Conservation (phyloP, 371 early-diverging fungal genomes). For the Mortierella polycephala region DNA sequence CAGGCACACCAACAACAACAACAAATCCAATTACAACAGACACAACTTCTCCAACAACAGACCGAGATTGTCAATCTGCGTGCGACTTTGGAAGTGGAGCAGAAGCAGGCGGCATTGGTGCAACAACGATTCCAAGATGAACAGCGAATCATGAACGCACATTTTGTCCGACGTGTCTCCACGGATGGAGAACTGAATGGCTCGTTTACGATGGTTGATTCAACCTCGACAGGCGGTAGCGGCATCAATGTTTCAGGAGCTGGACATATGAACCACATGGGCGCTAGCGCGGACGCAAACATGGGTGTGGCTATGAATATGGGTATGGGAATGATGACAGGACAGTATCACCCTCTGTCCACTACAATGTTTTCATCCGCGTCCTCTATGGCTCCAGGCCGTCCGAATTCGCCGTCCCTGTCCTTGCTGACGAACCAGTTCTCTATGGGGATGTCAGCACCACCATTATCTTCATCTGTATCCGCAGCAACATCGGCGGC, state of each 20-base stretch:
- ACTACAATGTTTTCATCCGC: too few species aligned
- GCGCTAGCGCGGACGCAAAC: background rate
- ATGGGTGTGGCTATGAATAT: background rate
- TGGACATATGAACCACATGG: background rate
- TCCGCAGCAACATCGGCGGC: conserved; percentile 6
- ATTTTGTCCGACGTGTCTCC: conserved; percentile 34
- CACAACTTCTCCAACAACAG: conserved; percentile 47
- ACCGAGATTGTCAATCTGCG: conserved; percentile 47
- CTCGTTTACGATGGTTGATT: conserved; percentile 32
- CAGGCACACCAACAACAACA: conserved; percentile 35
- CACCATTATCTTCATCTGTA: background rate
- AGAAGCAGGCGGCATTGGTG: conserved; percentile 20
- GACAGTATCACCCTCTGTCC: too few species aligned
- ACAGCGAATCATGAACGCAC: conserved; percentile 23
- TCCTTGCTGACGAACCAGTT: conserved; percentile 26
- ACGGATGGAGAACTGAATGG: conserved; percentile 39
- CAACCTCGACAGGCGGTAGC: background rate
- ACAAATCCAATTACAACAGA: conserved; percentile 44
- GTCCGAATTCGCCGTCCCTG: conserved; percentile 1
- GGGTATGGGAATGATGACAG: background rate
- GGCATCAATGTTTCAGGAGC: background rate
- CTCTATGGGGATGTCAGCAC: background rate
- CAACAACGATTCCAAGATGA: conserved; percentile 37
- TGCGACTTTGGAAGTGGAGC: conserved; percentile 40
- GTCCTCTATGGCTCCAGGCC: background rate